Evolutionary conservation across 1,284 basidiomycete genomes (phyloP).

Genomic region (Leccinum pachyderme): DNA sequence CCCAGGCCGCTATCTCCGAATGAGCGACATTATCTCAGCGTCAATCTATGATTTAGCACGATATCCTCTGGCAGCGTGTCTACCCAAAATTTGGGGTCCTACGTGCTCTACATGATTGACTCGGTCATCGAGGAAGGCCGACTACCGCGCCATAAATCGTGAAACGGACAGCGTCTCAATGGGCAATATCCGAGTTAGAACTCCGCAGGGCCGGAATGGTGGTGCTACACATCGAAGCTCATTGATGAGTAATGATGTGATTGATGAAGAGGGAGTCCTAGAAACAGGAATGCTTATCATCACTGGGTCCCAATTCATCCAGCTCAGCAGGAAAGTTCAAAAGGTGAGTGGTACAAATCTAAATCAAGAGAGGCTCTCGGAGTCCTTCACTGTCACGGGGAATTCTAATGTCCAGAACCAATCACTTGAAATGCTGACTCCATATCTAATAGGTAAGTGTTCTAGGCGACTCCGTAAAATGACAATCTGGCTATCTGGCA

Average conservation of each 20-base stretch:
- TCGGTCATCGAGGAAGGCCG: conserved; percentile 1
- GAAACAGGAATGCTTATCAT: neutral
- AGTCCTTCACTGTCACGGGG: neutral
- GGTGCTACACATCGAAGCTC: neutral
- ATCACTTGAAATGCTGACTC: neutral
- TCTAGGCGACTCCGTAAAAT: neutral
- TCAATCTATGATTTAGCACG: conserved; percentile 15
- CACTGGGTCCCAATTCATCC: neutral
- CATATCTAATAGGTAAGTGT: neutral
- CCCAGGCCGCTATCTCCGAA: neutral
- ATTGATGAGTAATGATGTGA: neutral
- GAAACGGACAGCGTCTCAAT: neutral
- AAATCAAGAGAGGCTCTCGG: neutral
- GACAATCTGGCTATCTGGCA: neutral
- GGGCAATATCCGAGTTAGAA: neutral
- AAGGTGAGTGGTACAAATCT: neutral
- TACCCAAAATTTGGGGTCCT: neutral
- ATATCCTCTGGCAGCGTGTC: conserved; percentile 4
- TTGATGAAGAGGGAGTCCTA: neutral
- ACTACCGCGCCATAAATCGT: conserved; percentile 7
- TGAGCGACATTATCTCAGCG: conserved; percentile 12
- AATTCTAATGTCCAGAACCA: neutral
- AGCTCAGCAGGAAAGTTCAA: neutral
- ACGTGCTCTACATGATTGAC: neutral
- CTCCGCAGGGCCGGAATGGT: conserved; percentile 7